phyloP scores from a whole-genome alignment of 106 monocot genomes.

The Posidonia australis region DNA sequence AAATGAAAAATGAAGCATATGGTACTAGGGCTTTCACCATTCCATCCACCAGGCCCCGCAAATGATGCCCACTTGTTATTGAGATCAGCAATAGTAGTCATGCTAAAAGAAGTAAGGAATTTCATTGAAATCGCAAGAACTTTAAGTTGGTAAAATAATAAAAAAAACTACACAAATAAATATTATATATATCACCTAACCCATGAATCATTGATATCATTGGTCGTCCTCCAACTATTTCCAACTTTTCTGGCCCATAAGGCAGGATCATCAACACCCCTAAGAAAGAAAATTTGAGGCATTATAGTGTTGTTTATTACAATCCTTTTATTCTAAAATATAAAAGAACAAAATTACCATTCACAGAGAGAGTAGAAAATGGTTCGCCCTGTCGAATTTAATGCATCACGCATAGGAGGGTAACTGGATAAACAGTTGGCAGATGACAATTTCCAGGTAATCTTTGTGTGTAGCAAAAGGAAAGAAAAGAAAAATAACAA shows the following conservation, averaged over 20 bases:
- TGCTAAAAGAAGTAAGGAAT: constrained; percentile 29
- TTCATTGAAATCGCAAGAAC: neutral
- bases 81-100: constrained; percentile 82
- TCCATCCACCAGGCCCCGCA: constrained; percentile 99
- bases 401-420: constrained; percentile 95
- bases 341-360: constrained; percentile 39
- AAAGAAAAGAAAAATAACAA: neutral
- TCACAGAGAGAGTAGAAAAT: constrained; percentile 95
- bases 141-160: neutral
- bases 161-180: neutral
- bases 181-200: constrained; percentile 38
- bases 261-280: constrained; percentile 93
- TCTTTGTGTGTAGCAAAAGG: neutral
- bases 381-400: constrained; percentile 66
- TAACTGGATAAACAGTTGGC: constrained; percentile 35
- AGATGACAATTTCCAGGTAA: neutral
- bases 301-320: neutral
- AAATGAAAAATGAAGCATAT: neutral
- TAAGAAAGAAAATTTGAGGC: constrained; percentile 8
- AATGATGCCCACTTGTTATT: constrained; percentile 99
- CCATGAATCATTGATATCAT: constrained; percentile 93
- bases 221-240: constrained; percentile 98
- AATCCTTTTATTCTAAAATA: neutral
- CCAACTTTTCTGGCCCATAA: constrained; percentile 89
- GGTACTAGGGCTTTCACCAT: constrained; percentile 31